These are phyloP conservation scores for Pseudonectria buxi DNA, from an alignment of 2,329 filamentous ascomycete species.

Conservation along the genomic window DNA sequence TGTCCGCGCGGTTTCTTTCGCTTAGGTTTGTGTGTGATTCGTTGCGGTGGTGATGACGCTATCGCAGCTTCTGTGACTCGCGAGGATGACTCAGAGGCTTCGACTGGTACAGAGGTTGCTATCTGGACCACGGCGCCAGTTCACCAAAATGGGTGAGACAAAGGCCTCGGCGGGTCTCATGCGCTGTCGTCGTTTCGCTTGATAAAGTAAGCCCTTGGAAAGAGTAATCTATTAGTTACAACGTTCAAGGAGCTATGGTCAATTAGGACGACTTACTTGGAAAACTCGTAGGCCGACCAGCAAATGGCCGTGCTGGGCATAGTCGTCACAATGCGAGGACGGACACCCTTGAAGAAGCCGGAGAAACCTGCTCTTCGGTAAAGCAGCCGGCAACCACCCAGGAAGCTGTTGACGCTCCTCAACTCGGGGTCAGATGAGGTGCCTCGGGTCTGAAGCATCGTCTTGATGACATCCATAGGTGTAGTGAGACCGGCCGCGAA, in stretches of 20 bases:
- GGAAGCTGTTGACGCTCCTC: conserved; percentile 74
- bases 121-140: not conserved
- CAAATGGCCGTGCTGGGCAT: conserved; percentile 99
- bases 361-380: conserved; percentile 74
- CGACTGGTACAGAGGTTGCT: no score
- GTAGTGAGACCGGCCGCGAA: conserved; percentile 92
- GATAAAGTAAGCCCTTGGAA: conserved; percentile 52
- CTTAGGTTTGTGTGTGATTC: no score
- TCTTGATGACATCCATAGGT: conserved; percentile 97
- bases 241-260: not conserved
- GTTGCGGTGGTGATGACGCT: not conserved
- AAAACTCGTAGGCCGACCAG: conserved; percentile 74
- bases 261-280: conserved; percentile 47
- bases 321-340: conserved; percentile 85
- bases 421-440: conserved; percentile 74
- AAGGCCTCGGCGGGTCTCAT: conserved; percentile 16
- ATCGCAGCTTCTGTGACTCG: not conserved
- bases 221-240: conserved; percentile 3
- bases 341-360: conserved; percentile 90
- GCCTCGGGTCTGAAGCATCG: conserved; percentile 87
- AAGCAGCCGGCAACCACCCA: conserved; percentile 72
- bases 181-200: conserved; percentile 42
- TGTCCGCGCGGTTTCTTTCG: no score
- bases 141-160: conserved; percentile 1
- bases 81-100: no score